These are phyloP conservation scores for Poa pratensis DNA, from an alignment of 176 grass and related monocot species.

Conservation along the genomic window DNA sequence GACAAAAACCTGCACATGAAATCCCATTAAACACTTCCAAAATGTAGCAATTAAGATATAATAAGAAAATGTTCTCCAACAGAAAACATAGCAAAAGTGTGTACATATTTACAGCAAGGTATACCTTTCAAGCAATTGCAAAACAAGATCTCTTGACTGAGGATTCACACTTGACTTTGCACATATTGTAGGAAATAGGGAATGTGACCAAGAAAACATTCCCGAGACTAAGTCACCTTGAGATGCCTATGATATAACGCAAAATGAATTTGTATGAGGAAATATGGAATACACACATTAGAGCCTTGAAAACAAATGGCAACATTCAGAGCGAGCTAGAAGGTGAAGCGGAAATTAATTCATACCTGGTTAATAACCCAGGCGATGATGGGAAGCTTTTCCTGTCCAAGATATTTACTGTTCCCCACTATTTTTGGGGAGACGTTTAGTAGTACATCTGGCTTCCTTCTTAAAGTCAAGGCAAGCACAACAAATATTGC, in stretches of 20 bases:
- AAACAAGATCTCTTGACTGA: slow-evolving; percentile 80
- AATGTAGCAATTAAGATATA: not conserved
- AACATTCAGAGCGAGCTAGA: not conserved
- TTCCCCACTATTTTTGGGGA: slow-evolving; percentile 74
- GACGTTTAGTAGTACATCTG: slow-evolving; percentile 60
- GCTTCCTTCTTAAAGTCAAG: slow-evolving; percentile 83
- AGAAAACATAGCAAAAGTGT: not conserved
- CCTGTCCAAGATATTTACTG: slow-evolving; percentile 80
- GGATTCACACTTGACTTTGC: slow-evolving; percentile 80
- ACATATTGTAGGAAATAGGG: slow-evolving; percentile 78
- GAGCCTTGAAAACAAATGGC: not conserved
- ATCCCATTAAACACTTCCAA: not conserved
- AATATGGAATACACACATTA: slow-evolving; percentile 19
- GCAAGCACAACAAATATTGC: slow-evolving; percentile 93
- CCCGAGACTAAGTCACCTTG: slow-evolving; percentile 82
- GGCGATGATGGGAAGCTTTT: slow-evolving; percentile 80
- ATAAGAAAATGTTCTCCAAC: not conserved
- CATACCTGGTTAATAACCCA: slow-evolving; percentile 91
- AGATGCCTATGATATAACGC: slow-evolving; percentile 57
- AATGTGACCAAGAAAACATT: slow-evolving; percentile 87
- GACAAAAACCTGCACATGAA: slow-evolving; percentile 65
- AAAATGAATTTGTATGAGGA: not conserved
- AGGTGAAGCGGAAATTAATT: not conserved
- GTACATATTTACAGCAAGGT: not conserved
- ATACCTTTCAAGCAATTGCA: slow-evolving; percentile 94